These are phyloP conservation scores for Colletotrichum phormii DNA, from an alignment of 2,329 filamentous ascomycete genomes.

Conservation along the genomic window DNA sequence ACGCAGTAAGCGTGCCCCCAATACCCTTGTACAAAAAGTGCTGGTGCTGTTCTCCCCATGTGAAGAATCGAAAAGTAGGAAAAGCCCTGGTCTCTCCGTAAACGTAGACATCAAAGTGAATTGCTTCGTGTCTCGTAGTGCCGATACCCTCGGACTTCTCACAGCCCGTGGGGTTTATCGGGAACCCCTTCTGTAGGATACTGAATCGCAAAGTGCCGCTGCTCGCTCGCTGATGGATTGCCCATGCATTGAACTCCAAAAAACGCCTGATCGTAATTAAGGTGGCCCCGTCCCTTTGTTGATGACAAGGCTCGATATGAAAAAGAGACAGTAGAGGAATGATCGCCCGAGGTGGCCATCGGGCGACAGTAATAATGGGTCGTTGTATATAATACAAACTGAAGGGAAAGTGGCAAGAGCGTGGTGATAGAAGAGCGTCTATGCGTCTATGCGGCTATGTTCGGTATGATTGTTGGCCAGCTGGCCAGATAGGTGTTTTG, in stretches of 20 bases:
- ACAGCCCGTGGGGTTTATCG: neutral
- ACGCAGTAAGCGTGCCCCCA: conserved; percentile 17
- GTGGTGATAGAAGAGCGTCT: neutral
- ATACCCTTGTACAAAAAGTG: conserved; percentile 27
- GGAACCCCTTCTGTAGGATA: conserved; percentile 9
- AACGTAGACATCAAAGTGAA: neutral
- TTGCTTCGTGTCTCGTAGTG: conserved; percentile 7
- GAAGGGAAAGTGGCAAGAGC: conserved; percentile 27
- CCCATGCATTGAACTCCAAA: conserved; percentile 34
- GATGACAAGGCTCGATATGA: conserved; percentile 8
- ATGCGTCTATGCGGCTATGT: conserved; percentile 14
- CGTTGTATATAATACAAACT: conserved; percentile 34
- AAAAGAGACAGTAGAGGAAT: neutral
- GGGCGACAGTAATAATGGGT: conserved; percentile 11
- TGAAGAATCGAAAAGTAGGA: conserved; percentile 25
- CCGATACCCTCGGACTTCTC: conserved; percentile 13
- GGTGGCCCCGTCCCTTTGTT: conserved; percentile 22
- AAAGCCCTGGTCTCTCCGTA: neutral
- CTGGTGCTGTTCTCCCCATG: conserved; percentile 32
- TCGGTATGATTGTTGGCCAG: neutral
- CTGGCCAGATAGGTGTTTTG: neutral
- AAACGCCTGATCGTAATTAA: conserved; percentile 35
- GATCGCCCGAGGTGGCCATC: conserved; percentile 13
- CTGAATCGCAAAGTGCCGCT: conserved; percentile 33
- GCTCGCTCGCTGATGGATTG: conserved; percentile 34